These are phyloP conservation scores for Mycena chlorophos DNA, from an alignment of 768 basidiomycete species.

Conservation along the genomic window DNA sequence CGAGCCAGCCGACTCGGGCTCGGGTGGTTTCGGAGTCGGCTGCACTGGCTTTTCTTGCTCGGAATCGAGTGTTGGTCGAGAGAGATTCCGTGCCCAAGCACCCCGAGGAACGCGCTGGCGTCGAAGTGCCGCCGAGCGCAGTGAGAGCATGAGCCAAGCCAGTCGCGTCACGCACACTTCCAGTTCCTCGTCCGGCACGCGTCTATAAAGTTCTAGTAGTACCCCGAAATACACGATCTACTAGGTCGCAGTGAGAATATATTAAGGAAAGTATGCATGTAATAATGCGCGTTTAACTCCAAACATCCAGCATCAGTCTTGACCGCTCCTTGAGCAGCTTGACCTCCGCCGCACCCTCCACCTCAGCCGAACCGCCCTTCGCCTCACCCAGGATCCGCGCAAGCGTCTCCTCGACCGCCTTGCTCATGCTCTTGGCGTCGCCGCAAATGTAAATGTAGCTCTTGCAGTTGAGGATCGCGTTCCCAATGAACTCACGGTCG, in stretches of 20 bases:
- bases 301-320: constrained; percentile 83
- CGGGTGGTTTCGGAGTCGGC: not conserved
- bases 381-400: constrained; percentile 85
- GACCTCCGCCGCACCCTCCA: constrained; percentile 88
- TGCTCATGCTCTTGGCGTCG: constrained; percentile 95
- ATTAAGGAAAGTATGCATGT: constrained; percentile 9
- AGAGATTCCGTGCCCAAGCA: not conserved
- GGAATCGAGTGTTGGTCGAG: not conserved
- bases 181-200: not conserved
- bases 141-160: constrained; percentile 9
- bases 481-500: constrained; percentile 76
- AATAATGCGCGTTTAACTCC: constrained; percentile 55
- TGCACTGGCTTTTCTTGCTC: not conserved
- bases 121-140: constrained; percentile 14
- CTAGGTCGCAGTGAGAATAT: constrained; percentile 11
- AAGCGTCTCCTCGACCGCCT: constrained; percentile 89
- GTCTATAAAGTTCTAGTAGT: not conserved
- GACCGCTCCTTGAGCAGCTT: constrained; percentile 95
- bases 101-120: no score
- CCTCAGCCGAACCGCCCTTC: constrained; percentile 85
- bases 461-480: constrained; percentile 89
- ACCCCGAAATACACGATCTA: constrained; percentile 19
- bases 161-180: constrained; percentile 1
- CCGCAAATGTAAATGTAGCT: constrained; percentile 98
- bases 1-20: constrained; percentile 12